phyloP scores from a whole-genome alignment of 306 rosid species.

The Prunus mongolica region DNA sequence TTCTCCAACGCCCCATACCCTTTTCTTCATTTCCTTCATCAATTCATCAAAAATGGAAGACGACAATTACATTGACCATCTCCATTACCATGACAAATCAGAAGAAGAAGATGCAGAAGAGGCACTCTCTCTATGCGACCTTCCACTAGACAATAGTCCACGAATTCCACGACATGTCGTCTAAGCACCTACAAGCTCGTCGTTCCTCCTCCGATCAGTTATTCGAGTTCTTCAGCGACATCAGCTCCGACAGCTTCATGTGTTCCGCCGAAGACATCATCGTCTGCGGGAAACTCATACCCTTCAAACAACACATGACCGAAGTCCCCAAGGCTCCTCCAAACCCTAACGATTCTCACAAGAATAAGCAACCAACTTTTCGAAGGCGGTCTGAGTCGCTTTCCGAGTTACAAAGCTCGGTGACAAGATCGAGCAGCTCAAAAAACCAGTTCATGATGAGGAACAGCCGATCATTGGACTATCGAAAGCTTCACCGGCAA shows the following conservation, averaged over 20 bases:
- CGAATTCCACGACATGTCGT: conserved; percentile 1
- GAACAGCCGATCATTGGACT: conserved; percentile 56
- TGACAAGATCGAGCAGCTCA: conserved; percentile 49
- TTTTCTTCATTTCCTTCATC: not conserved
- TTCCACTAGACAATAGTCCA: conserved; percentile 33
- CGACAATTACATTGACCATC: not conserved
- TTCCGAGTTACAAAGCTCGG: conserved; percentile 29
- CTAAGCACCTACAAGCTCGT: conserved; percentile 11
- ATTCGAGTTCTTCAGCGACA: conserved; percentile 54
- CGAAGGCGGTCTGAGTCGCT: conserved; percentile 50
- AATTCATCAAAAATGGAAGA: not conserved
- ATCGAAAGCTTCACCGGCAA: conserved; percentile 30
- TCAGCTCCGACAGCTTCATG: conserved; percentile 44
- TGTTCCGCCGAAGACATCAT: conserved; percentile 63
- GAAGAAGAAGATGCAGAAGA: conserved; percentile 28
- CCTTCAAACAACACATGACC: conserved; percentile 25
- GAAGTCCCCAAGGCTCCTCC: not conserved
- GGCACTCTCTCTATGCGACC: conserved; percentile 58
- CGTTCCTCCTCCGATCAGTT: conserved; percentile 32
- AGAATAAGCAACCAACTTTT: not conserved
- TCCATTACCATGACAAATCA: not conserved
- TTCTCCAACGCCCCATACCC: not conserved
- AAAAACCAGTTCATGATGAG: conserved; percentile 39
- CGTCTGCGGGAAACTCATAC: conserved; percentile 54
- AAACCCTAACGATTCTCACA: not conserved